Evolutionary conservation across 164 flowering plant genomes (phyloP).

Genomic region (Magnolia changhungtana): DNA sequence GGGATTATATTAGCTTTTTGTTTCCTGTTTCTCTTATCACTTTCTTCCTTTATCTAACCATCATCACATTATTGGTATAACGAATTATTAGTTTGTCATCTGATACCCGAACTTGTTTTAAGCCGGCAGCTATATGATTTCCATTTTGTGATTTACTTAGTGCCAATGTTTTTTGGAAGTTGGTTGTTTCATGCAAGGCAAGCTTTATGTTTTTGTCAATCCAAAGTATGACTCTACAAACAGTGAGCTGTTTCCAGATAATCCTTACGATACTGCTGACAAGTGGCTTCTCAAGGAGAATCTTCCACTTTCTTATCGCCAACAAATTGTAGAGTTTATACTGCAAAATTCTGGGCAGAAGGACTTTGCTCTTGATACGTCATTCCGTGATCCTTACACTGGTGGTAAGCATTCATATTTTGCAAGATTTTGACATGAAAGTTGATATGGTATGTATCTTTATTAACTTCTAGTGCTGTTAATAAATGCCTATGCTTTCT

Average conservation of each 20-base stretch:
- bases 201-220: background rate
- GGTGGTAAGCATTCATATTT: slow-evolving; percentile 55
- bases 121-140: background rate
- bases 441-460: background rate
- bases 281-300: slow-evolving; percentile 96
- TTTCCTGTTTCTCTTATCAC: background rate
- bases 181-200: background rate
- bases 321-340: slow-evolving; percentile 93
- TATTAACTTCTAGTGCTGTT: background rate
- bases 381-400: slow-evolving; percentile 91
- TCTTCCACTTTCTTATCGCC: slow-evolving; percentile 85
- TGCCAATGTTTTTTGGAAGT: background rate
- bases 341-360: slow-evolving; percentile 83
- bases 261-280: slow-evolving; percentile 83
- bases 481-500: slow-evolving; percentile 2
- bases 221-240: slow-evolving; percentile 9
- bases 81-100: background rate
- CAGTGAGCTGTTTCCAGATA: slow-evolving; percentile 46
- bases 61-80: background rate
- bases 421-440: background rate
- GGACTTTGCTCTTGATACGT: slow-evolving; percentile 54
- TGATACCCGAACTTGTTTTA: background rate
- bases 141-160: background rate
- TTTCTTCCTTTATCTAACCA: background rate
- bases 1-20: slow-evolving; percentile 1